phyloP scores from a whole-genome alignment of 1,139 yeast species.

The Debaryomyces nepalensis region DNA sequence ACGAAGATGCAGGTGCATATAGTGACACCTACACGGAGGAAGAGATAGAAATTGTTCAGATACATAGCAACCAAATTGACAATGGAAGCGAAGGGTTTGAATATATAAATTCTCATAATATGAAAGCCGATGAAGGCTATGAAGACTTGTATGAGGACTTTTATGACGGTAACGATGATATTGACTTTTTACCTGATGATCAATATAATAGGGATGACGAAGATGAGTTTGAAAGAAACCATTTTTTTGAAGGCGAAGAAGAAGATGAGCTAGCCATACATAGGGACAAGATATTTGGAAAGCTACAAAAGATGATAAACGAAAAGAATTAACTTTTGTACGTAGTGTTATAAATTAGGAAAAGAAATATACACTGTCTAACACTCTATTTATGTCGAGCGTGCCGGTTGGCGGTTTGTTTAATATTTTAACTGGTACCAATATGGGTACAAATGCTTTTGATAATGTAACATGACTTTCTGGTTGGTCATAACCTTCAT shows the following conservation, averaged over 20 bases:
- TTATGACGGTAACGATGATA: conserved; percentile 19
- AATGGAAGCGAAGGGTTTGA: conserved; percentile 36
- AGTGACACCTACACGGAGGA: conserved; percentile 25
- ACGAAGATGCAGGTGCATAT: conserved; percentile 65
- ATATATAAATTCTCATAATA: conserved; percentile 19
- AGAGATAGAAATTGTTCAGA: conserved; percentile 5
- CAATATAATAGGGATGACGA: conserved; percentile 12
- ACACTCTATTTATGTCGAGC: conserved; percentile 38
- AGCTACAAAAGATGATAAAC: conserved; percentile 53
- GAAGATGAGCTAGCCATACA: conserved; percentile 66
- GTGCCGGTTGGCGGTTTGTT: conserved; percentile 38
- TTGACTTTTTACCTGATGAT: conserved; percentile 17
- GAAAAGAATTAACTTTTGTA: conserved; percentile 15
- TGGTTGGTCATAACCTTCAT: not conserved
- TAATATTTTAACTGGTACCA: conserved; percentile 32
- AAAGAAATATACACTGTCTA: conserved; percentile 43
- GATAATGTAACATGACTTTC: conserved; percentile 3
- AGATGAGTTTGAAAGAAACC: conserved; percentile 37
- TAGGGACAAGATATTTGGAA: conserved; percentile 64
- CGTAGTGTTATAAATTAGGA: conserved; percentile 27
- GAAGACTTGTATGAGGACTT: conserved; percentile 25
- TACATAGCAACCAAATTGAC: conserved; percentile 30
- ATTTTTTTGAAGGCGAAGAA: conserved; percentile 56
- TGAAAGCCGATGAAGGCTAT: conserved; percentile 20
- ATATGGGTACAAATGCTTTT: conserved; percentile 23